These are phyloP conservation scores for Aspergillus oerlinghausenensis DNA, from an alignment of 2,329 filamentous ascomycete species.

Conservation along the genomic window DNA sequence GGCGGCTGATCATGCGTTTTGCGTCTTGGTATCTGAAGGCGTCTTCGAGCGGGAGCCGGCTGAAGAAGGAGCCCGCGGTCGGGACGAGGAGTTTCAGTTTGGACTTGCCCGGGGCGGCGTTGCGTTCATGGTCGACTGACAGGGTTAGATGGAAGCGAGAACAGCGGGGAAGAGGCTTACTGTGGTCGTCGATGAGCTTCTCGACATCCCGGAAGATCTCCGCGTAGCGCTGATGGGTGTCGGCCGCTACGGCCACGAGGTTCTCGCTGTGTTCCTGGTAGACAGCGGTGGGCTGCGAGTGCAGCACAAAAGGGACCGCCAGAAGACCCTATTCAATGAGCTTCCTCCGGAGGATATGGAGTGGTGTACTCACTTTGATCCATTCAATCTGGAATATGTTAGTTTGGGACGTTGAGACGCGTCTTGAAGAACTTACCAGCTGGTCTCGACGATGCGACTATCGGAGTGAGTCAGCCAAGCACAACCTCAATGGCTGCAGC, in stretches of 20 bases:
- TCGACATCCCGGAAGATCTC: conserved; percentile 96
- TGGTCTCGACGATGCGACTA: conserved; percentile 88
- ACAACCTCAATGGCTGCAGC: conserved; percentile 14
- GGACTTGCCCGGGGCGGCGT: conserved; percentile 64
- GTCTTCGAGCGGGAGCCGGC: conserved; percentile 75
- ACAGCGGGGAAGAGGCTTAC: conserved; percentile 41
- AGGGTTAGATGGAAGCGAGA: conserved; percentile 3
- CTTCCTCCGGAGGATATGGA: conserved; percentile 11
- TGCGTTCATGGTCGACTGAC: conserved; percentile 66
- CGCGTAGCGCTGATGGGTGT: conserved; percentile 81
- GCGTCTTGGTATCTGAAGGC: conserved; percentile 89
- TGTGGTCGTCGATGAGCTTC: conserved; percentile 85
- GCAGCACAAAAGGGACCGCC: conserved; percentile 92
- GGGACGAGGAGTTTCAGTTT: conserved; percentile 92
- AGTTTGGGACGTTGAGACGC: not conserved
- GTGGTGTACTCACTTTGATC: conserved; percentile 63
- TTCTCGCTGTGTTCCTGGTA: conserved; percentile 64
- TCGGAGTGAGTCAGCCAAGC: not conserved
- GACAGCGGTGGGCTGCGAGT: conserved; percentile 87
- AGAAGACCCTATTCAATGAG: conserved; percentile 57
- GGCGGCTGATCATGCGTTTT: conserved; percentile 78
- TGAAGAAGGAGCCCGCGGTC: conserved; percentile 90
- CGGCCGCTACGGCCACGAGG: conserved; percentile 68
- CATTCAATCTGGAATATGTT: conserved; percentile 63
- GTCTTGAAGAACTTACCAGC: conserved; percentile 52